Evolutionary conservation across 2,329 filamentous ascomycete species (phyloP), one percentile per base, ranked within the genome.

Genomic region (Raffaelea ambrosiae): DNA sequence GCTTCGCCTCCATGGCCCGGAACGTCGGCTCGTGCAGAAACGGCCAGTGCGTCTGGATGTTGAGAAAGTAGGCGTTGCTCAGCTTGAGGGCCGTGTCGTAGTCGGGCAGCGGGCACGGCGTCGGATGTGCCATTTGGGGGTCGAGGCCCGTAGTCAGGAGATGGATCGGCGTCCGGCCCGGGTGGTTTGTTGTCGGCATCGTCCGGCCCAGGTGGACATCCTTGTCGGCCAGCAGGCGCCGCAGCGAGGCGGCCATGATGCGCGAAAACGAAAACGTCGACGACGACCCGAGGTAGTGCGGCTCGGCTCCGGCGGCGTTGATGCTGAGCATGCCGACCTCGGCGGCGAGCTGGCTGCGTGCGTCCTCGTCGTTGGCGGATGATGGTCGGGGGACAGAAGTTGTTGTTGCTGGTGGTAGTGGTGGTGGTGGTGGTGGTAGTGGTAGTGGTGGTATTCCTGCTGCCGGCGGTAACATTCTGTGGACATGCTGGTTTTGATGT

Each of bases 251-350:
- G 38, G 55, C 56, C 18, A 59, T 54, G 14, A 61, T 51, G n/a
- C 57, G 55, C 26, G 59, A 59, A 45, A 66, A 65, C 0, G 59
- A 58, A 21, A 66, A 52, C 2, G 62, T 59, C 2, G 62, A 66
- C 0, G 64, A 66, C 4, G 62, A 54, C 0, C 64, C 64, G 23
- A 67, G 60, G 51, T 65, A 66, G 14, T 63, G 63, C 9, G 63
- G 61, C 55, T 66, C 62, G 3, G 56, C 52, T 1, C 62, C 63
- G 3, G 63, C 54, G 1, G 61, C 61, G 36, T 54, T 57, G 1
- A 64, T 44, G 43, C 55, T 55, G 9, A 66, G 49, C 21, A 64
- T 46, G 8, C 57, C 61, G 8, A 64, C 63, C 38, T 65, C 56
- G 16, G 53, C 50, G 23, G 57, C 54, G 3, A 63, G 45, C 14